Evolutionary conservation across 2,329 filamentous ascomycete genomes (phyloP), one percentile per base, ranked within the genome.

Genomic region (Penicillium sp.): DNA sequence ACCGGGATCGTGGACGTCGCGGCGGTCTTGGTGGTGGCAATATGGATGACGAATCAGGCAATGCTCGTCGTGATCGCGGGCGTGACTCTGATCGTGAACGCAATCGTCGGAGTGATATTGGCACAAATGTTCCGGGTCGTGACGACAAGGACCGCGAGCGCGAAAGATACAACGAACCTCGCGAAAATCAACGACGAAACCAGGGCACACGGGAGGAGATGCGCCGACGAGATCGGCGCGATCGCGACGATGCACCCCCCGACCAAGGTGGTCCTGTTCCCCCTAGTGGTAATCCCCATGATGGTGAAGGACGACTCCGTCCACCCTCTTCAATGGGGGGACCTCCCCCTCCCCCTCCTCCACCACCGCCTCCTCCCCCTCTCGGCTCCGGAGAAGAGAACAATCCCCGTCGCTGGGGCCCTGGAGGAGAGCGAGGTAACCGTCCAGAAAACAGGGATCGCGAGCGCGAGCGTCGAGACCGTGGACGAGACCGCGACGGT

Each of bases 391-490:
- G 38, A 12, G 60, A 57, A 18, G 51, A 58, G 5, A 62, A 62
- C 12, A 66, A 66, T 9, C 60, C 67, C n/a, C 66, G 64, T 36
- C 63, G 65, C 45, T 68, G 66, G 57, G 56, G 61, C 33, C 50
- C 63, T 39, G 62, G 63, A 12, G 66, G 67, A 38, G 68, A 68
- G n/a, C 56, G 59, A 44, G 63, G 66, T n/a, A 62, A 60, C 33
- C 51, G 58, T 9, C 45, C 55, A 11, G 57, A 60, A 4, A 57
- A 60, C 39, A 53, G 59, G 9, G 57, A 67, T 46, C 59, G 68
- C 5, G 65, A 67, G 34, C 63, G 66, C 33, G 40, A 43, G 5
- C 40, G 40, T 18, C 40, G 29, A 25, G 40, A 43, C 29, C 40
- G 66, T 9, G 59, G 50, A 26, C 66, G 65, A 25, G 64, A 67